These are phyloP conservation scores for Stagonosporopsis chrysanthemi DNA, from an alignment of 2,329 filamentous ascomycete species.

Conservation along the genomic window DNA sequence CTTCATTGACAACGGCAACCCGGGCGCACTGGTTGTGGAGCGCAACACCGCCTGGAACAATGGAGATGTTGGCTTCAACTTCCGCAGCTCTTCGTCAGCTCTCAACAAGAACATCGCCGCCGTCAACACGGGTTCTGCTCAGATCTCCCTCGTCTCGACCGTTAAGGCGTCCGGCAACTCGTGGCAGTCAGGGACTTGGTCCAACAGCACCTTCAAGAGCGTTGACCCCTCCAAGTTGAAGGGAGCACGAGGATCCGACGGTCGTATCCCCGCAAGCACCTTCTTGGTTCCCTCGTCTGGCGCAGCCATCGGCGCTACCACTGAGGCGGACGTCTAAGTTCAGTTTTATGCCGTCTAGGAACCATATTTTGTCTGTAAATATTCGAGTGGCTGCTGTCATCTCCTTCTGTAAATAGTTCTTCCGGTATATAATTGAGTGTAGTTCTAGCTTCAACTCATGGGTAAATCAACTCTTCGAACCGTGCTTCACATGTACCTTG, in stretches of 20 bases:
- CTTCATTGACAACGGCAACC: slow-evolving; percentile 57
- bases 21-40: slow-evolving; percentile 50
- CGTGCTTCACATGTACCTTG: too few species aligned
- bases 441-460: too few species aligned
- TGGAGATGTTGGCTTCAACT: slow-evolving; percentile 52
- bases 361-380: not conserved
- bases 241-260: slow-evolving; percentile 47
- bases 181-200: slow-evolving; percentile 53
- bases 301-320: slow-evolving; percentile 51
- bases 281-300: slow-evolving; percentile 53
- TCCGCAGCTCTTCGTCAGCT: slow-evolving; percentile 46
- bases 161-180: slow-evolving; percentile 51
- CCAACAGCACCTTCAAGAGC: slow-evolving; percentile 51
- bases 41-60: slow-evolving; percentile 59
- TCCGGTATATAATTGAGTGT: not conserved
- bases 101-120: slow-evolving; percentile 53
- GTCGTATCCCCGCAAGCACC: slow-evolving; percentile 52
- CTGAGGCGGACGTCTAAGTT: slow-evolving; percentile 21
- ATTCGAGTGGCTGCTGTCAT: not conserved
- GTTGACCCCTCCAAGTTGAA: slow-evolving; percentile 45
- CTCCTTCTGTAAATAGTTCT: not conserved
- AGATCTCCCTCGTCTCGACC: slow-evolving; percentile 23
- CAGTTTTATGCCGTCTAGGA: too few species aligned
- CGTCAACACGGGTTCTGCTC: slow-evolving; percentile 33
- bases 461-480: too few species aligned